Base-by-base conservation (phyloP, 179 eudicot species). In the Camellia oleifera region DNA sequence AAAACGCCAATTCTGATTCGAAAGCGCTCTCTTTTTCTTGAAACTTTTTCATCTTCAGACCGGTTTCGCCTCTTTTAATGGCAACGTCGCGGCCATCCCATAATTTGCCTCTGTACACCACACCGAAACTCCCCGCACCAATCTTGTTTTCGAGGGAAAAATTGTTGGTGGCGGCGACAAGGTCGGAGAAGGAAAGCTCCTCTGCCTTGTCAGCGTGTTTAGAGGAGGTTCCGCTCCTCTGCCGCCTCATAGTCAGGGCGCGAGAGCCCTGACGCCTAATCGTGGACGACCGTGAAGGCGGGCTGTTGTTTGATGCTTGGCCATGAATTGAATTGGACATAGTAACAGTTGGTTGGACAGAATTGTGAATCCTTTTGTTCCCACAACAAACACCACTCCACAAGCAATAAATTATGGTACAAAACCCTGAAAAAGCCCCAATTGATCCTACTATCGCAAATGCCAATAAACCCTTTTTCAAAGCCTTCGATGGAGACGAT, bases 21-120 rank as follows among this genome's bases (percentile, higher is more conserved):
- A 96, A 96, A 42, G 99, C 99, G 48, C 77, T 88, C 80, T 94
- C 99, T 83, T 96, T 94, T 53, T 96, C 99, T 78, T 90, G 97
- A 70, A 89, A 87, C 72, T 92, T 96, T 87, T 91, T 96, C 50
- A 79, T 81, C 46, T 79, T 89, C 5, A 81, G 64, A 61, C 87
- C 83, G 0, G 88, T 86, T 53, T 94, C 98, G 0, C 99, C 91
- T 69, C 99, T 88, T 65, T 96, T 96, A n/a, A 96, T 96, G 2
- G 99, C 99, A 1, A 96, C 99, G 54, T 94, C 98, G 58, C 94
- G 90, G 0, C 95, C 95, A 76, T 96, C 94, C 8, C 79, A 77
- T 12, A 96, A 75, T 75, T 96, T 96, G 7, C 96, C 99, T 77
- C 72, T 91, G 79, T 96, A 96, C 4, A 96, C 98, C 15, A 91